Evolutionary conservation across 805 yeast species (phyloP).

Genomic region (Candida wancherniae): DNA sequence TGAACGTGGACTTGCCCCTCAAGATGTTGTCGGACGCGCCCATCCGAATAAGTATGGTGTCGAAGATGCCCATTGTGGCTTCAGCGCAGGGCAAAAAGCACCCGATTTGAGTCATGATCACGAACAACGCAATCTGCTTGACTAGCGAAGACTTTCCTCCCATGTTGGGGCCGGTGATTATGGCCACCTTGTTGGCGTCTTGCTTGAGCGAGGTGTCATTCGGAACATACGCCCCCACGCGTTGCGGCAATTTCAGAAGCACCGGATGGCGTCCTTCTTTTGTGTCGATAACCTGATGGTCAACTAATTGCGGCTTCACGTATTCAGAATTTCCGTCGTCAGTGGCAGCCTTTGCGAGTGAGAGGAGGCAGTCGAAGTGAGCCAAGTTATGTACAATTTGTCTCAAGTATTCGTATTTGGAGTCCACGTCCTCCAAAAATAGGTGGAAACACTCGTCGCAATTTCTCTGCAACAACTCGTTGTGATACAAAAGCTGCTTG

Average conservation of each 20-base stretch:
- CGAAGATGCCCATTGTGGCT: slow-evolving; percentile 64
- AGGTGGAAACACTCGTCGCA: slow-evolving; percentile 45
- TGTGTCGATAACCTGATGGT: slow-evolving; percentile 41
- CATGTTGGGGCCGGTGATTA: slow-evolving; percentile 85
- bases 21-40: slow-evolving; percentile 80
- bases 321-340: slow-evolving; percentile 1
- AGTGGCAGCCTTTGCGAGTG: slow-evolving; percentile 10
- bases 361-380: slow-evolving; percentile 15
- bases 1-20: slow-evolving; percentile 76
- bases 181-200: slow-evolving; percentile 45
- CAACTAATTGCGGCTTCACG: slow-evolving; percentile 30
- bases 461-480: slow-evolving; percentile 45
- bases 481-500: slow-evolving; percentile 53
- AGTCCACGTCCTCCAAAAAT: slow-evolving; percentile 35
- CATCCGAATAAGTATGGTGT: slow-evolving; percentile 75
- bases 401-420: slow-evolving; percentile 26
- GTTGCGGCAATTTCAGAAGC: slow-evolving; percentile 43
- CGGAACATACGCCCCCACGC: slow-evolving; percentile 48
- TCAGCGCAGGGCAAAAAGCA: slow-evolving; percentile 64
- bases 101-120: slow-evolving; percentile 74
- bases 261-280: slow-evolving; percentile 63
- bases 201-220: slow-evolving; percentile 54
- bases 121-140: slow-evolving; percentile 64
- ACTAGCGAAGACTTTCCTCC: slow-evolving; percentile 83
- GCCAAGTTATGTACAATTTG: slow-evolving; percentile 12